Base-by-base conservation (phyloP, 176 grass and related monocot species). In the Musa itinerans region DNA sequence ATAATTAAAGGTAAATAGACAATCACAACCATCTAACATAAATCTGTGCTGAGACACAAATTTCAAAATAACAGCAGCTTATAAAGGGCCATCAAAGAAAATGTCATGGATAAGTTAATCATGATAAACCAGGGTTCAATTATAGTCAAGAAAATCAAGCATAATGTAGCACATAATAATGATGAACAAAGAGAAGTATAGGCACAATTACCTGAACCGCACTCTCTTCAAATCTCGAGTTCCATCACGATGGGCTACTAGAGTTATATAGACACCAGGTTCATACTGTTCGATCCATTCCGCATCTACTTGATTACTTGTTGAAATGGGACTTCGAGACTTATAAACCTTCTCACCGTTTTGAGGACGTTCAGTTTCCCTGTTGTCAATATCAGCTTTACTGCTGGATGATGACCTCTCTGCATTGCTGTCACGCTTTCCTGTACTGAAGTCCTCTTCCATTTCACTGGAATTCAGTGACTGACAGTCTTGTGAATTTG, bases 241-340 rank as follows among this genome's bases (percentile, higher is more conserved):
- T 72, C 96, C 96, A 86, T 99, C 91, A 49, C 27, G 74, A 55
- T 95, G 83, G 59, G 96, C 74, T 53, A 89, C 76, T 17, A 99
- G 79, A 14, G 96, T 99, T 48, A 99, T 68, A 86, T 99, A 99
- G 7, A 99, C 96, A 27, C 96, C 96, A 25, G 91, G 86, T 54
- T 99, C 96, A 23, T 89, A 99, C 76, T 95, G 96, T 63, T 95
- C 96, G 57, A 95, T 89, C 91, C 90, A 99, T 78, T 99, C 91
- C 1, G 91, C 85, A 65, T 99, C 91, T 1, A 88, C 81, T 52
- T 91, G 88, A 54, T 78, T 78, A 83, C 27, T 77, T 62, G 88
- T 85, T 71, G 90, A 78, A 68, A 72, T 52, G 3, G 69, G 83
- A 29, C 80, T 85, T 68, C 76, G 85, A 10, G 21, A 70, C 59